Evolutionary conservation across 495 filamentous ascomycete genomes (phyloP).

Genomic region (Hypoxylon lenormandii): DNA sequence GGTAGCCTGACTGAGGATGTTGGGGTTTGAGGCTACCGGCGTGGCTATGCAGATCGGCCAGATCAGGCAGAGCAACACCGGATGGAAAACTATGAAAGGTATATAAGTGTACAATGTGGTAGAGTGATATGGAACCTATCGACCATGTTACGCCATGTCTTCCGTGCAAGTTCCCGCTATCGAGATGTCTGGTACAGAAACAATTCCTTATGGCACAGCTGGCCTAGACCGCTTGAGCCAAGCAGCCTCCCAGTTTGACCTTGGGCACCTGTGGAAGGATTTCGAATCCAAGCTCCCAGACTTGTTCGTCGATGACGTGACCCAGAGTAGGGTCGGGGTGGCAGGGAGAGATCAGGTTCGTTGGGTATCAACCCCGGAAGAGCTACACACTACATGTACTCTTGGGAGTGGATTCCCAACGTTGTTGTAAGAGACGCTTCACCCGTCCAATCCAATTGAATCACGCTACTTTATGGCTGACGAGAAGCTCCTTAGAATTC

Average conservation of each 20-base stretch:
- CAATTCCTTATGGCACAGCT: not conserved
- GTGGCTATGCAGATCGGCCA: too few species aligned
- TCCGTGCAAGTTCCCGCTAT: too few species aligned
- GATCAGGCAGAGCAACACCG: too few species aligned
- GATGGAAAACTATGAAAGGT: too few species aligned
- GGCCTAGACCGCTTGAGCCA: slow-evolving; percentile 3
- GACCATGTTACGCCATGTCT: too few species aligned
- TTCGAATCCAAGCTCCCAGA: slow-evolving; percentile 8
- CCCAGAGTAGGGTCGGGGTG: slow-evolving; percentile 1
- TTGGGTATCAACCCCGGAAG: slow-evolving; percentile 11
- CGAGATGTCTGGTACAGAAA: not conserved
- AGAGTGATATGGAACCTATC: too few species aligned
- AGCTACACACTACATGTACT: not conserved
- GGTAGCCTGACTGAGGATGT: too few species aligned
- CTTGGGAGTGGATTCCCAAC: not conserved
- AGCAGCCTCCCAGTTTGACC: slow-evolving; percentile 1
- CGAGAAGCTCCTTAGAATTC: slow-evolving; percentile 2
- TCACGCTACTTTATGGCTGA: not conserved
- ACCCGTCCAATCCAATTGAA: slow-evolving; percentile 4
- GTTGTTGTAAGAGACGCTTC: slow-evolving; percentile 7
- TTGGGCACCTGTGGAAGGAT: slow-evolving; percentile 5
- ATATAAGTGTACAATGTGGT: too few species aligned
- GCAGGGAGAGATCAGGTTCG: not conserved
- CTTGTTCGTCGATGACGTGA: slow-evolving; percentile 7
- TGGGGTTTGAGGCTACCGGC: too few species aligned